A percentile compares a stretch with the other conserved stretches of the same genome.
These are phyloP conservation scores for Aspergillus asperescens DNA, from an alignment of 495 filamentous ascomycete species.

Conservation along the genomic window DNA sequence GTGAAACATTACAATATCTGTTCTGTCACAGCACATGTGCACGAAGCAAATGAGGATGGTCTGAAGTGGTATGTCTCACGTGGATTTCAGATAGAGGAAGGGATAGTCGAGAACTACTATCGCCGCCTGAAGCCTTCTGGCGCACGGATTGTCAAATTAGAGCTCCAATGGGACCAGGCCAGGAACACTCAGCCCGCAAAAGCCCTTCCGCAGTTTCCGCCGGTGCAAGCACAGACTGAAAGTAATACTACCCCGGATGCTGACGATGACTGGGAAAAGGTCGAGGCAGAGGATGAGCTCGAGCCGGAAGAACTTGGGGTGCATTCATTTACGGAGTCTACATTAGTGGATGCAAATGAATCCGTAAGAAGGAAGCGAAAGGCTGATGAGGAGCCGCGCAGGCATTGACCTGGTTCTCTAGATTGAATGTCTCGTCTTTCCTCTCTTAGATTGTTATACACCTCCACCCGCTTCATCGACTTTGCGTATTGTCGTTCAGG, in stretches of 20 bases:
- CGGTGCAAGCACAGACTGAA: neutral
- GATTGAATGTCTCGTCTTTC: no score
- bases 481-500: slow-evolving; percentile 3
- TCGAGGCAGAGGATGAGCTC: slow-evolving; percentile 39
- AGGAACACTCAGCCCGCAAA: slow-evolving; percentile 4
- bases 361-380: slow-evolving; percentile 35
- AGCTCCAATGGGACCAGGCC: slow-evolving; percentile 26
- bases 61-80: slow-evolving; percentile 78
- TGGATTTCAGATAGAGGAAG: slow-evolving; percentile 63
- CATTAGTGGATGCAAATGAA: slow-evolving; percentile 26
- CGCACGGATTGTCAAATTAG: slow-evolving; percentile 66
- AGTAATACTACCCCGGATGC: slow-evolving; percentile 15
- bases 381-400: slow-evolving; percentile 29
- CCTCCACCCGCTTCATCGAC: slow-evolving; percentile 3
- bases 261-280: slow-evolving; percentile 45
- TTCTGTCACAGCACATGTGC: slow-evolving; percentile 82
- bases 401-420: slow-evolving; percentile 11
- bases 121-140: slow-evolving; percentile 72
- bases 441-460: no score
- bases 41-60: slow-evolving; percentile 84
- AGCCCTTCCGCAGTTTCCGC: neutral
- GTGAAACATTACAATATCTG: slow-evolving; percentile 44
- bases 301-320: slow-evolving; percentile 34
- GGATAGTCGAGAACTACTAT: slow-evolving; percentile 72
- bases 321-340: slow-evolving; percentile 29